These are phyloP conservation scores for Paramecium primaurelia DNA, from an alignment of 73 alveolate species.

Conservation along the genomic window DNA sequence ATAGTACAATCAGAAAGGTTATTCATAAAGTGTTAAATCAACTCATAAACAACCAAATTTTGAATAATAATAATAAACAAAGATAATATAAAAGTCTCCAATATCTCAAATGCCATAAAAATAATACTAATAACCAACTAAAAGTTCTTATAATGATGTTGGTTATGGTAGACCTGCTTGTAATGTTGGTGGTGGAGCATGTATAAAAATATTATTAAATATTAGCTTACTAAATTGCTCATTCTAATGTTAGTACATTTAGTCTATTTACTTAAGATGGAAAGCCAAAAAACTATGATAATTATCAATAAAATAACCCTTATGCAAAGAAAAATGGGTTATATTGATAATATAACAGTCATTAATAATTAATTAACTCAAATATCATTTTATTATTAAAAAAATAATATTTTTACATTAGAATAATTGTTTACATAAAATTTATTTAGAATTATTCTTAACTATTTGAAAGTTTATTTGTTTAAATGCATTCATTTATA, in stretches of 20 bases:
- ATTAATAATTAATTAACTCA: neutral
- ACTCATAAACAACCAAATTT: neutral
- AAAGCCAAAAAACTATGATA: conserved; percentile 7
- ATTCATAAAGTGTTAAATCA: neutral
- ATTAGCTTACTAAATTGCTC: conserved; percentile 15
- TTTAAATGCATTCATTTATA: too few relatives aligned
- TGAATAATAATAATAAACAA: neutral
- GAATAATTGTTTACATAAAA: too few relatives aligned
- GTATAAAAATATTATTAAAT: neutral
- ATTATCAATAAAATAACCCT: neutral
- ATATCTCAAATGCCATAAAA: neutral
- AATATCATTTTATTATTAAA: neutral
- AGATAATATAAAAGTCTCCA: neutral
- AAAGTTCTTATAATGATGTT: neutral
- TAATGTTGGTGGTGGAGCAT: conserved; percentile 12
- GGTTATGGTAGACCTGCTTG: conserved; percentile 11
- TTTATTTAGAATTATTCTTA: too few relatives aligned
- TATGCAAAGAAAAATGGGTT: neutral
- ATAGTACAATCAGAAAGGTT: neutral
- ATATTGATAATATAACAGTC: neutral
- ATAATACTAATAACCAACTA: neutral
- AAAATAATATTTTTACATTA: too few relatives aligned
- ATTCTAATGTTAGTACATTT: neutral
- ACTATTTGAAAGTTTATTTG: too few relatives aligned
- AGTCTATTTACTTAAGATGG: conserved; percentile 34